phyloP scores from a whole-genome alignment of 495 filamentous ascomycete species.

The Aspergillus avenaceus region DNA sequence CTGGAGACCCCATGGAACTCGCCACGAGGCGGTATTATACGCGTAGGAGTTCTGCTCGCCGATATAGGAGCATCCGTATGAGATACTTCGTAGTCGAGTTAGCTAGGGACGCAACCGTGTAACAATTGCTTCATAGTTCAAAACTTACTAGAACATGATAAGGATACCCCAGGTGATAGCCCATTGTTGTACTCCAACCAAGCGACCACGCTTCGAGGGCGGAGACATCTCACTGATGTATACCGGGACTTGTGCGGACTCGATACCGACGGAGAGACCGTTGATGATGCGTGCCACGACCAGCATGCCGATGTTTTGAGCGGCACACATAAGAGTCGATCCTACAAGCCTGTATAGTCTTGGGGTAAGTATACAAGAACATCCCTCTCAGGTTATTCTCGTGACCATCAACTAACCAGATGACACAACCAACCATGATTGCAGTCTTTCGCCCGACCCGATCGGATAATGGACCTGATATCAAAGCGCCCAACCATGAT shows the following conservation, averaged over 20 bases:
- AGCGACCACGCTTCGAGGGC: constrained; percentile 65
- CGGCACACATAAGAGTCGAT: constrained; percentile 63
- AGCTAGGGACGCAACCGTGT: not conserved
- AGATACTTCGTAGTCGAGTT: constrained; percentile 42
- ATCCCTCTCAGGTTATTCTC: not conserved
- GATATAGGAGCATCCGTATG: constrained; percentile 70
- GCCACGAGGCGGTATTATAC: constrained; percentile 54
- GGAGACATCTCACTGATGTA: constrained; percentile 75
- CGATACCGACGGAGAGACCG: constrained; percentile 73
- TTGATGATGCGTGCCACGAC: constrained; percentile 74
- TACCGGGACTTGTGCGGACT: constrained; percentile 76
- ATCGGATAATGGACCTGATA: constrained; percentile 67
- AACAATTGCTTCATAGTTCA: not conserved
- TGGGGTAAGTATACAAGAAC: not conserved
- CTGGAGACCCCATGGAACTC: constrained; percentile 76
- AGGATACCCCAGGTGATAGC: constrained; percentile 80
- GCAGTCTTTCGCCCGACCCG: constrained; percentile 61
- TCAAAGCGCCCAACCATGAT: constrained; percentile 67
- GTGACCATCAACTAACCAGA: constrained; percentile 47
- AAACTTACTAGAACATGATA: constrained; percentile 66
- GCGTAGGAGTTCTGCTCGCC: constrained; percentile 17
- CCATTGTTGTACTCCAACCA: constrained; percentile 76
- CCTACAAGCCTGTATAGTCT: constrained; percentile 49
- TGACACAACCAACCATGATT: constrained; percentile 60
- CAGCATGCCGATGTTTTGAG: constrained; percentile 73